A percentile compares a stretch with the other conserved stretches of the same genome.
Conservation (phyloP, 1,284 basidiomycete species). For the Ustilago crameri region DNA sequence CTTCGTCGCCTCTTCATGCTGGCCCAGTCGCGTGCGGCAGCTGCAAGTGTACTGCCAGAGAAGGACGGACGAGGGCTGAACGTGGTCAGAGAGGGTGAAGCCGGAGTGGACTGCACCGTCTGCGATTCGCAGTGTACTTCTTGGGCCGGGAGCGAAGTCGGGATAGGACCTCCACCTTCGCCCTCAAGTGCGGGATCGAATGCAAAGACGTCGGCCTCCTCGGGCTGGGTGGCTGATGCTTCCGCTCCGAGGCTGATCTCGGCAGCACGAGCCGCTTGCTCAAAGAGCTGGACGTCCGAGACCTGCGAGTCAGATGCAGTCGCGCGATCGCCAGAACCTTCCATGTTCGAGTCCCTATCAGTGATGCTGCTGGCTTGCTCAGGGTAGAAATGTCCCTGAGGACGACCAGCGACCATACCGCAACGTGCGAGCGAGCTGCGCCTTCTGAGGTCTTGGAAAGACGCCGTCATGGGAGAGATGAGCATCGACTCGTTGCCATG, state of each 20-base stretch:
- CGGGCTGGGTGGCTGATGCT: not conserved
- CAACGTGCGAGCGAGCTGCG: constrained; percentile 28
- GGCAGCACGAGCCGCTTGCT: constrained; percentile 20
- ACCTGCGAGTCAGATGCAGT: not conserved
- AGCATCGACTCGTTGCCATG: constrained; percentile 36
- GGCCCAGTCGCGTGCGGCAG: constrained; percentile 46
- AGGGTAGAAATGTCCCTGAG: constrained; percentile 13
- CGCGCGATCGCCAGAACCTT: not conserved
- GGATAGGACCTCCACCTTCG: constrained; percentile 13
- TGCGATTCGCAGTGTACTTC: not conserved
- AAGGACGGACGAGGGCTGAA: constrained; percentile 36
- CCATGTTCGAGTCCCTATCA: not conserved
- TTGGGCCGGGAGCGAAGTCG: not conserved
- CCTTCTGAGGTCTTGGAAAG: constrained; percentile 31
- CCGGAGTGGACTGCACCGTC: not conserved
- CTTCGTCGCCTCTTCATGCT: constrained; percentile 32
- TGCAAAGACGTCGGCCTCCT: constrained; percentile 7
- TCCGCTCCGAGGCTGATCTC: constrained; percentile 13
- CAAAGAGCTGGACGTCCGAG: constrained; percentile 25
- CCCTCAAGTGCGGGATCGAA: constrained; percentile 33
- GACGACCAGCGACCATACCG: constrained; percentile 8
- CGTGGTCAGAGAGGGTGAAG: constrained; percentile 3
- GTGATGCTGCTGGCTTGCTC: constrained; percentile 3
- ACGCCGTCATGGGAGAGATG: constrained; percentile 33
- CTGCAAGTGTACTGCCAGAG: constrained; percentile 43